Base-by-base conservation (phyloP, 176 grass and related monocot species). In the Bothriochloa decipiens region DNA sequence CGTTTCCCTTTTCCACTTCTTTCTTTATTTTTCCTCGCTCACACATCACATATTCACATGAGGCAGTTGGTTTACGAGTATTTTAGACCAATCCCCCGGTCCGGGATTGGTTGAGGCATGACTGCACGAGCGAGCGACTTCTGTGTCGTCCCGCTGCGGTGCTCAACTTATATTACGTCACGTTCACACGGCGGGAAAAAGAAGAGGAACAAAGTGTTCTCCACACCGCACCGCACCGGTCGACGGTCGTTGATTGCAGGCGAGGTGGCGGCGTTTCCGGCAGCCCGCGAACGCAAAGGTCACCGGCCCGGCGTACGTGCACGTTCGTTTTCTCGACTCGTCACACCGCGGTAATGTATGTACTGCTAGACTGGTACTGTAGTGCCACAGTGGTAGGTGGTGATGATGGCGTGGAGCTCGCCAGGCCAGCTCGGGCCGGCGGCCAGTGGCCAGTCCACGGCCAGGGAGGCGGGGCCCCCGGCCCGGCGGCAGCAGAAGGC, bases 121-220 rank as follows among this genome's bases (percentile, higher is more conserved):
- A 12, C 14, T 49, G 29, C 7, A n/a, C 55, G 55, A 23, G 55
- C 55, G 35, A 23, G 80, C 25, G 77, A 80, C 27, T 6, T 8
- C 55, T 29, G 73, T 42, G 83, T 43, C 22, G 40, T 32, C 55
- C 40, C 32, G 43, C 22, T 71, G 29, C 7, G 52, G 58, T 29
- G 32, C n/a, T 74, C 22, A 36, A 13, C 68, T 32, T 64, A 36
- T 64, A 45, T 55, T 55, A 53, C 5, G 81, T 88, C 75, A 43
- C 41, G 39, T 83, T 88, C 86, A 36, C 81, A 65, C 11, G n/a
- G 3, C 3, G 40, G 4, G 3, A 37, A 4, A 0, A 22, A 57
- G 17, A 52, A 50, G 47, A 50, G 49, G 27, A 62, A 28, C 32
- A 55, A 69, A 32, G 29, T 32, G 29, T 32, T 32, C 29, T 32